Evolutionary conservation across 1,139 yeast genomes (phyloP).

Genomic region (Hansenula sp.): DNA sequence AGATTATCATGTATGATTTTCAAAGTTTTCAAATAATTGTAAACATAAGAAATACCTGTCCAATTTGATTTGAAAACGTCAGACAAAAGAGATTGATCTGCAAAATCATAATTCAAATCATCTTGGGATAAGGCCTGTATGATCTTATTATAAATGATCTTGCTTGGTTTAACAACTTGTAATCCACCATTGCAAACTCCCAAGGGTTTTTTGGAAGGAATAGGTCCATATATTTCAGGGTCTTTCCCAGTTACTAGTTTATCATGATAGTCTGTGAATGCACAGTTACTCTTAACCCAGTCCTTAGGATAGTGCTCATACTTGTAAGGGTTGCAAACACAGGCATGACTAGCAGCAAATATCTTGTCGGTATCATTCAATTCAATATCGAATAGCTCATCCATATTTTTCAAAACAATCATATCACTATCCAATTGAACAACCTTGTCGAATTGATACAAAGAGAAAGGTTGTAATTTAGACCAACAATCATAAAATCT

Average conservation of each 20-base stretch:
- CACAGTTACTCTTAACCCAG: slow-evolving; percentile 48
- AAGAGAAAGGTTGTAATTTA: slow-evolving; percentile 47
- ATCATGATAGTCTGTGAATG: slow-evolving; percentile 35
- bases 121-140: slow-evolving; percentile 31
- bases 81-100: slow-evolving; percentile 52
- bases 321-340: slow-evolving; percentile 53
- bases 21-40: slow-evolving; percentile 52
- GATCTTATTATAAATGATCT: slow-evolving; percentile 33
- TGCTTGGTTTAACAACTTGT: slow-evolving; percentile 41
- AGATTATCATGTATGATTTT: slow-evolving; percentile 37
- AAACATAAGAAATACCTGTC: slow-evolving; percentile 46
- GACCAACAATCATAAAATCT: slow-evolving; percentile 59
- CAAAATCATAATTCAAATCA: slow-evolving; percentile 38
- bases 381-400: slow-evolving; percentile 45
- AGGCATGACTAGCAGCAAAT: slow-evolving; percentile 58
- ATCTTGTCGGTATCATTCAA: slow-evolving; percentile 24
- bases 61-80: slow-evolving; percentile 46
- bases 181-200: slow-evolving; percentile 53
- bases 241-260: slow-evolving; percentile 15
- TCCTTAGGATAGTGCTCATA: slow-evolving; percentile 47
- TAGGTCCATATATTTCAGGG: slow-evolving; percentile 37
- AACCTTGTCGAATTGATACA: slow-evolving; percentile 43
- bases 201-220: slow-evolving; percentile 32
- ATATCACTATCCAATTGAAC: slow-evolving; percentile 55
- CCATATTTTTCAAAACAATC: slow-evolving; percentile 51